Evolutionary conservation across 2,329 filamentous ascomycete species (phyloP), one percentile per base, ranked within the genome.

Genomic region (Madurella fahalii): DNA sequence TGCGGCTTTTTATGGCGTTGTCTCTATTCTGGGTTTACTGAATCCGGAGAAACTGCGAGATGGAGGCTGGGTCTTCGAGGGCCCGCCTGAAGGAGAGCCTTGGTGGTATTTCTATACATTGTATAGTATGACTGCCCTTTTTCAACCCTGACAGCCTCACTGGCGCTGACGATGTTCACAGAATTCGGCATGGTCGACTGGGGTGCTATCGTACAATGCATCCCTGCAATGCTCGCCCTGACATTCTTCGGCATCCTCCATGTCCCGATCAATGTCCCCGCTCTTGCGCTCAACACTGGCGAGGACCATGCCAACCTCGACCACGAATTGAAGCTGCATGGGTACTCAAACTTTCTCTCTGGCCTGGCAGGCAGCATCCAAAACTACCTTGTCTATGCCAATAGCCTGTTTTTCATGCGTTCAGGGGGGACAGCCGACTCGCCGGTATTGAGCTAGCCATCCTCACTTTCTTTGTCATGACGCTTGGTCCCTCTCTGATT

Each of bases 61-160:
- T 9, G 75, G 79, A 47, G 94, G 94, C 16, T 99, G 94, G 94
- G 87, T 97, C 11, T 99, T 99, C 64, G 82, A 90, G 63, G 87
- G 87, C 0, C 93, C 94, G 1, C 86, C 87, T 44, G 86, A 86
- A 9, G 88, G 83, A 12, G 90, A 95, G 64, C 91, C 94, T 0
- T 99, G 95, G 84, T 99, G 94, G 82, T 91, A 94, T 68, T 99
- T 99, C 66, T 99, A 96, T 73, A 95, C 90, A 0, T 81, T 97
- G 46, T 99, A 96, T 72, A 86, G 89, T 93, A 77, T 79, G 84
- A 74, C 15, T 15, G n/a, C 37, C 5, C 39, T 31, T 9, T 30
- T 13, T 2, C n/a, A 31, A 5, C 13, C 5, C 2, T 7, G 3
- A 39, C 0, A 25, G 9, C 20, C 9, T 9, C 9, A 0, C 18